These are phyloP conservation scores for Crithidia acanthocephali DNA, from an alignment of 208 protist genomes.

Conservation along the genomic window DNA sequence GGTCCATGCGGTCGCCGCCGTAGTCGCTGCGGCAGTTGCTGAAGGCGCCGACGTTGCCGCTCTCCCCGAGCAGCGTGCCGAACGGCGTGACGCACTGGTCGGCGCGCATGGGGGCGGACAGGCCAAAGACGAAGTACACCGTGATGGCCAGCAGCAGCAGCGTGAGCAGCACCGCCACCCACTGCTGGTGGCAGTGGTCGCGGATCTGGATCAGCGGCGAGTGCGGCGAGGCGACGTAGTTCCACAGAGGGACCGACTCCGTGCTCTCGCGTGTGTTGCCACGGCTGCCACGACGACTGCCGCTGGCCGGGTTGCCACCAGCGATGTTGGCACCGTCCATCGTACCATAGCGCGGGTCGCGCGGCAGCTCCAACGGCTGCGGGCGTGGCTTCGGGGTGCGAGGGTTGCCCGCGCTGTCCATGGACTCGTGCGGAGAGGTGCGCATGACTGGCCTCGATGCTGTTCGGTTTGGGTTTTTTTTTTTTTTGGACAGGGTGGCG, in stretches of 20 bases:
- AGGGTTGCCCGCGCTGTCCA: background rate
- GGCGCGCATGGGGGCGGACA: conserved; percentile 31
- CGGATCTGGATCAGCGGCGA: conserved; percentile 50
- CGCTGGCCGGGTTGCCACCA: background rate
- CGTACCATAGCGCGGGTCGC: conserved; percentile 41
- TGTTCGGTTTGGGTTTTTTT: too few relatives aligned
- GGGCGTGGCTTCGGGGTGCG: conserved; percentile 32
- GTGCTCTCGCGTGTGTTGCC: background rate
- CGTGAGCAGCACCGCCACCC: conserved; percentile 58
- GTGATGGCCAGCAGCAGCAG: conserved; percentile 52
- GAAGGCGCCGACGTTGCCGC: conserved; percentile 54
- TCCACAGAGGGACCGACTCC: conserved; percentile 36
- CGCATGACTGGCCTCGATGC: too few relatives aligned
- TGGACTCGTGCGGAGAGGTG: conserved; percentile 11
- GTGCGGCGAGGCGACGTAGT: conserved; percentile 50
- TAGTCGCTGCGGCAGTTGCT: conserved; percentile 75
- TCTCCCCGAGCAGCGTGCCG: conserved; percentile 60
- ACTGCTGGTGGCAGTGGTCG: conserved; percentile 78
- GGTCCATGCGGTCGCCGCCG: conserved; percentile 44
- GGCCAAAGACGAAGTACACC: conserved; percentile 58
- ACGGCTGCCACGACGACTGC: background rate
- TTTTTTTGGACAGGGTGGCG: too few relatives aligned
- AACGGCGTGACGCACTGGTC: conserved; percentile 51
- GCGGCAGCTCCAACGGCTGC: conserved; percentile 38
- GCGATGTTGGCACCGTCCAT: conserved; percentile 9